Conservation (phyloP, 495 filamentous ascomycete species). For the Aspergillus avenaceus region DNA sequence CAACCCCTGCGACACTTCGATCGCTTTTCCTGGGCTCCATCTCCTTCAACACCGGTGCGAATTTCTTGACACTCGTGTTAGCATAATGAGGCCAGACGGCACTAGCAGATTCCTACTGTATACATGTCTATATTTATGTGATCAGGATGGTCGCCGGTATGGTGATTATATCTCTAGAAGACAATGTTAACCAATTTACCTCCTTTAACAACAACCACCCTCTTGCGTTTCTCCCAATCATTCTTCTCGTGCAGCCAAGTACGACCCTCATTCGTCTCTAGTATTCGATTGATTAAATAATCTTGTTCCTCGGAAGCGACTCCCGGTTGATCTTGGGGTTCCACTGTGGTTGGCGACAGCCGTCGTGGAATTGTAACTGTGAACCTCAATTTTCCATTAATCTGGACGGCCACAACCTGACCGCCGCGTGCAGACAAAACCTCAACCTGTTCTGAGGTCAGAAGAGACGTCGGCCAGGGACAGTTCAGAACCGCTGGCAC, state of each 20-base stretch:
- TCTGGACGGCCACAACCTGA: conserved; percentile 60
- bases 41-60: too few relatives aligned
- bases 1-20: too few relatives aligned
- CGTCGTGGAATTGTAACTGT: conserved; percentile 52
- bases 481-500: conserved; percentile 40
- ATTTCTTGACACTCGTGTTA: too few relatives aligned
- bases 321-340: conserved; percentile 7
- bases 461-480: conserved; percentile 48
- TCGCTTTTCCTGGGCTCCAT: too few relatives aligned
- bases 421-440: conserved; percentile 37
- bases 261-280: conserved; percentile 42
- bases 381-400: conserved; percentile 72
- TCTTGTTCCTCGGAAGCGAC: conserved; percentile 35
- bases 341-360: conserved; percentile 17
- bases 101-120: conserved; percentile 6
- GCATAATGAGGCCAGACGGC: too few relatives aligned
- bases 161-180: conserved; percentile 19
- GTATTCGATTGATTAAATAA: conserved; percentile 54
- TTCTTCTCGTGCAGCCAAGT: conserved; percentile 44
- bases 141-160: background rate
- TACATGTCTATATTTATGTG: conserved; percentile 9
- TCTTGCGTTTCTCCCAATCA: conserved; percentile 41
- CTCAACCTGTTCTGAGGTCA: conserved; percentile 43
- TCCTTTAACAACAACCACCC: conserved; percentile 45
- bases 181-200: conserved; percentile 49